phyloP scores from a whole-genome alignment of 1,139 yeast species.

The Blastobotrys buckinghamii region DNA sequence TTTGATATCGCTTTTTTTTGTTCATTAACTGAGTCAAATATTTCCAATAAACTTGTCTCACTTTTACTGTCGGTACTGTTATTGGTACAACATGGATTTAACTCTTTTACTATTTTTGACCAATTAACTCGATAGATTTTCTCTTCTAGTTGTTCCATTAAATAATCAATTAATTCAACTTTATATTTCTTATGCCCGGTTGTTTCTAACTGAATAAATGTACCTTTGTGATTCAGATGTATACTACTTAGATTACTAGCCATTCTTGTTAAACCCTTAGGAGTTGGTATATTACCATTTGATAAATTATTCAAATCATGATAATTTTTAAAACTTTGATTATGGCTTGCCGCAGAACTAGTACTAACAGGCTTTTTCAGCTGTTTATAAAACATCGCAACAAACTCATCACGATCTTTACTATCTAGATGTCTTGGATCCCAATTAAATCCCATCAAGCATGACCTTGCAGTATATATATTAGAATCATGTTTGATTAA shows the following conservation, averaged over 20 bases:
- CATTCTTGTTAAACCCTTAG: background rate
- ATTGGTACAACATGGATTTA: background rate
- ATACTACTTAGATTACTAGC: background rate
- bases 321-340: background rate
- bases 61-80: no score
- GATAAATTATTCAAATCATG: no score
- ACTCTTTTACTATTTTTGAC: background rate
- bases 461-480: conserved; percentile 7
- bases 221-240: background rate
- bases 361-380: background rate
- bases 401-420: background rate
- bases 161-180: background rate
- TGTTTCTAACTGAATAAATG: background rate
- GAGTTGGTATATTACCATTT: background rate
- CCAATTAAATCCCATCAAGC: conserved; percentile 9
- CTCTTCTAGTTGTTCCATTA: background rate
- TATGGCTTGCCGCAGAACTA: background rate
- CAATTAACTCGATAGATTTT: background rate
- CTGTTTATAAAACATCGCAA: background rate
- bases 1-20: background rate
- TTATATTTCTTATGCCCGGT: background rate
- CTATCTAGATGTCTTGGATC: background rate
- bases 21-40: background rate
- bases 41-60: background rate
- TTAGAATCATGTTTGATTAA: conserved; percentile 5